phyloP scores from a whole-genome alignment of 208 protist genomes.

The Leishmania tropica region DNA sequence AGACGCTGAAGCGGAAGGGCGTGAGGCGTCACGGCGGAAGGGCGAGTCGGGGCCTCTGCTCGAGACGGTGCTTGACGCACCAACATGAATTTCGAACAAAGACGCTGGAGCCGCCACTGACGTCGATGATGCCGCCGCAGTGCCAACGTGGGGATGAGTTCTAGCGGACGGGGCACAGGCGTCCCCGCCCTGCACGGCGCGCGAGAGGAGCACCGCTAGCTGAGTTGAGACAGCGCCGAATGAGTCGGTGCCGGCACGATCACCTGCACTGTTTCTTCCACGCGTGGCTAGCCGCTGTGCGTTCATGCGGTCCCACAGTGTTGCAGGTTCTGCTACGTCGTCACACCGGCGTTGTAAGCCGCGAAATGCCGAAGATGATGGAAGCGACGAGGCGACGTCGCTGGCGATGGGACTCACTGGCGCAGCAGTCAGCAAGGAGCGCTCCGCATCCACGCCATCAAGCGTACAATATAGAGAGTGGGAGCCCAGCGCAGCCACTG shows the following conservation, averaged over 20 bases:
- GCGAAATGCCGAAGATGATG: constrained; percentile 8
- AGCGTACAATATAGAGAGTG: neutral
- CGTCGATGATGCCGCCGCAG: neutral
- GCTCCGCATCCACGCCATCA: neutral
- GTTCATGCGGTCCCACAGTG: neutral
- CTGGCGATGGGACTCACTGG: constrained; percentile 27
- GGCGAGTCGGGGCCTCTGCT: constrained; percentile 1
- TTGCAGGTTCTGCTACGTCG: neutral
- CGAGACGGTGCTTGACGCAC: constrained; percentile 1
- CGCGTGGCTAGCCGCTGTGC: neutral
- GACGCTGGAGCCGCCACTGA: neutral
- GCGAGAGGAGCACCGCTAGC: constrained; percentile 20
- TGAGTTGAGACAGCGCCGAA: neutral
- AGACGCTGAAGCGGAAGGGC: neutral
- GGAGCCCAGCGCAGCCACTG: neutral
- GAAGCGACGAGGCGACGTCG: constrained; percentile 20
- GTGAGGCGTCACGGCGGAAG: neutral
- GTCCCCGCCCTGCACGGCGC: constrained; percentile 11
- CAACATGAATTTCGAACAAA: constrained; percentile 26
- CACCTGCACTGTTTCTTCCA: neutral
- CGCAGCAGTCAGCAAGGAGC: constrained; percentile 8
- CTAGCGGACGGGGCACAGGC: neutral
- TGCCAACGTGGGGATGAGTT: neutral
- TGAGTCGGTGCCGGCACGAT: neutral
- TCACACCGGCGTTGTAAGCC: neutral